Base-by-base conservation (phyloP, 768 basidiomycete genomes). In the Cystobasidium onofrii region DNA sequence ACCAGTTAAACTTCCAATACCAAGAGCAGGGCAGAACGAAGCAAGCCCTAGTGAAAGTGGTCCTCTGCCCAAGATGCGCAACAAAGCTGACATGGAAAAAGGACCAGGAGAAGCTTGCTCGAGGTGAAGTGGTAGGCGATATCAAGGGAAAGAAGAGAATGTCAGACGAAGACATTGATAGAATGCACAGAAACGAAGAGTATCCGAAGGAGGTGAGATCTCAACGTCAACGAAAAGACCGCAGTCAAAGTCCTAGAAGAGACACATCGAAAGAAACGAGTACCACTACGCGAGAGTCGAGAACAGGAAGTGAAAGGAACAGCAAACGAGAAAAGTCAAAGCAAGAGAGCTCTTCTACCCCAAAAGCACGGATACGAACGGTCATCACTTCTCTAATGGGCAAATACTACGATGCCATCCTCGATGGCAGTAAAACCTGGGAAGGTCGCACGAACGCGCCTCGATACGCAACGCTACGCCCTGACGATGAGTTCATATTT, bases 1-100 rank as follows among this genome's bases (percentile, higher is more conserved):
- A 81, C 62, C 82, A 83, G 74, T 74, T 83, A 18, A 81, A 81
- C 0, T 83, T 83, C 71, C 80, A 78, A 7, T 83, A 83, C 67
- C 75, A 76, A 20, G 82, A 83, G 74, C 78, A 73, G 23, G 80
- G 80, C 6, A 63, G 77, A 63, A 66, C 78, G 41, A 81, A 80
- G 74, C 76, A 80, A 46, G 82, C 82, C 0, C 55, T 83, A 44
- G 82, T 83, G 33, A 83, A 83, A 75, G 82, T 83, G 20, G 80
- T 78, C 39, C 66, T 82, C 29, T 83, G 82, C 72, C 61, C 70
- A 17, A 74, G 76, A 60, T 83, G 82, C 62, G 61, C 73, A 33
- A 75, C 74, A 36, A 83, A 83, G 75, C 74, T 83, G 44, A 71
- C 61, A 13, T 80, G 80, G 79, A 75, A 74, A 41, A 72, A 44